Evolutionary conservation across 2,329 filamentous ascomycete genomes (phyloP), one percentile per base, ranked within the genome.

Genomic region (Alternaria sp.): DNA sequence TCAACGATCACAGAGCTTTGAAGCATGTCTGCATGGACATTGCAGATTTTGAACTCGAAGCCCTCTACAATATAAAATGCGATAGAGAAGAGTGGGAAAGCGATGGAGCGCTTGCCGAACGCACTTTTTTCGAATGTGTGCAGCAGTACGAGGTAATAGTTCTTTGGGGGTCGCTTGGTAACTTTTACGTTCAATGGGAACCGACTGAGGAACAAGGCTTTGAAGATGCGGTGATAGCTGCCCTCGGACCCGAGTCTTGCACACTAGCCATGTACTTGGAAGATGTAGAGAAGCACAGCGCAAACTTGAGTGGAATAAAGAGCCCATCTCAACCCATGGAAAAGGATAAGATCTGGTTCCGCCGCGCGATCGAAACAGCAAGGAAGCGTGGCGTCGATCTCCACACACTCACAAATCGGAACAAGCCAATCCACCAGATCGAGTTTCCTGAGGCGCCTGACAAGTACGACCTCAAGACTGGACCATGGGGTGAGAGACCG

Each of bases 371-470:
- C 7, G 51, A 54, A 16, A 46, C 59, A 5, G 56, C 54, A 4
- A 46, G 47, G n/a, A 18, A 56, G 6, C 38, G 38, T 7, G 61
- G 58, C 1, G 39, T 64, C 7, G 61, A 66, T 41, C 51, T 66
- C 1, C 53, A 64, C 14, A 66, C 63, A 7, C 49, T 64, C 2
- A 64, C 63, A 3, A 62, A 60, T 24, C 49, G 51, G 7, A 28
- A 36, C 9, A 30, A 53, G 3, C 8, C 32, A 12, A 9, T n/a
- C 2, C 43, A 60, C 24, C 1, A 36, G 24, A 49, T 55, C 12
- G 9, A 30, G 1, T 64, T 58, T 5, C 61, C 58, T 7, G 55
- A 56, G 9, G 63, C 63, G 14, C 63, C 61, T 3, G 58, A 62
- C 3, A 54, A 56, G 11, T 62, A 53, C 5, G 51, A 62, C 12